A percentile compares a stretch with the other conserved stretches of the same genome.
phyloP scores from a whole-genome alignment of 371 early-diverging fungal genomes.

The Actinomortierella ambigua region DNA sequence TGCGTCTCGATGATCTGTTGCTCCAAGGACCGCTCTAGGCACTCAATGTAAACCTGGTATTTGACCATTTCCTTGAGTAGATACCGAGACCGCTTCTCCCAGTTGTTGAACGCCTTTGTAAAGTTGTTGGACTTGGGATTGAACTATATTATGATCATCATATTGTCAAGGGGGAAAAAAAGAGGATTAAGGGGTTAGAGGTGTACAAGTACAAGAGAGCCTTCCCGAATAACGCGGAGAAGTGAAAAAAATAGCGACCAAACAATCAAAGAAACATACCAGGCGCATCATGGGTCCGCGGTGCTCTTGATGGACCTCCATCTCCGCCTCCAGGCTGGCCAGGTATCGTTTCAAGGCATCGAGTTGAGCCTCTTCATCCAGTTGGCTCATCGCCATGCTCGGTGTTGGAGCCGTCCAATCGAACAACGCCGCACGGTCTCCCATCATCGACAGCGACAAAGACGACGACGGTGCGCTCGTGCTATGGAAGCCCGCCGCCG shows the following conservation, averaged over 20 bases:
- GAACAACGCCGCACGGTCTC: constrained; percentile 22
- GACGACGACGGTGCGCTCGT: neutral
- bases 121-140: constrained; percentile 59
- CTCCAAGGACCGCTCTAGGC: constrained; percentile 65
- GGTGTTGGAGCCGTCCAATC: constrained; percentile 38
- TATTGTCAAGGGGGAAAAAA: too few relatives aligned
- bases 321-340: constrained; percentile 44
- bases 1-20: neutral
- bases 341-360: constrained; percentile 49
- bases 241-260: neutral
- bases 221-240: neutral
- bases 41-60: constrained; percentile 84
- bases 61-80: constrained; percentile 86
- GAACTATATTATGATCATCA: constrained; percentile 45
- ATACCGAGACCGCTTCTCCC: constrained; percentile 85
- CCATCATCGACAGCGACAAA: constrained; percentile 14
- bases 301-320: constrained; percentile 55
- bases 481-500: neutral
- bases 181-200: too few relatives aligned
- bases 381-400: constrained; percentile 16
- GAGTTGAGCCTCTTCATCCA: constrained; percentile 49
- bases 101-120: constrained; percentile 79
- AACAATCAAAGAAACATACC: constrained; percentile 27
- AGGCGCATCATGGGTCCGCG: constrained; percentile 50
- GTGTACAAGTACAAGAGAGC: too few relatives aligned